A percentile compares a stretch with the other conserved stretches of the same genome.
Evolutionary conservation across 192 early-diverging fungal species (phyloP).

Genomic region (Coemansia sp.): DNA sequence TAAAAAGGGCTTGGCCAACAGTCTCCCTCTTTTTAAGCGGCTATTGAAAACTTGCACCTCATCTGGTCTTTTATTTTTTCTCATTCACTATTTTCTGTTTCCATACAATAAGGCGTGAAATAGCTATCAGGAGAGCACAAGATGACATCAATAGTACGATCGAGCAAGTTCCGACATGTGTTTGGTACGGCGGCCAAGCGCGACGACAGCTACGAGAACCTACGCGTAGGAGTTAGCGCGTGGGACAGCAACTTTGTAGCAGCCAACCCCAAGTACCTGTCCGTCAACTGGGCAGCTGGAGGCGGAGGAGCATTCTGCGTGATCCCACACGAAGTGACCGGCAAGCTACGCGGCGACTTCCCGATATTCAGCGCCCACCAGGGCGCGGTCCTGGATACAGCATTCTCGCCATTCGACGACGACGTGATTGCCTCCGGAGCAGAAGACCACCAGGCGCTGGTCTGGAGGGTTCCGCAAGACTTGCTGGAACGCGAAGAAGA

Average conservation of each 20-base stretch:
- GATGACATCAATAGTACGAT: slow-evolving; percentile 79
- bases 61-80: neutral
- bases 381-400: slow-evolving; percentile 94
- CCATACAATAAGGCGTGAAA: neutral
- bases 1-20: neutral
- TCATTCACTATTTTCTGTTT: neutral
- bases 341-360: slow-evolving; percentile 84
- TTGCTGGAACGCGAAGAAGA: slow-evolving; percentile 64
- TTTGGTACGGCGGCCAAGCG: slow-evolving; percentile 86
- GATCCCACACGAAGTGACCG: slow-evolving; percentile 64
- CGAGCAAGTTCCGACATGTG: slow-evolving; percentile 90
- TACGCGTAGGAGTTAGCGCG: slow-evolving; percentile 81
- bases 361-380: slow-evolving; percentile 93
- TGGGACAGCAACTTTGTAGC: slow-evolving; percentile 99
- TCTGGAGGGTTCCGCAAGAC: slow-evolving; percentile 91
- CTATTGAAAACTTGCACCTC: neutral
- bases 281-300: slow-evolving; percentile 77
- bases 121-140: neutral
- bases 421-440: slow-evolving; percentile 84
- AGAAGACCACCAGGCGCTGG: slow-evolving; percentile 89
- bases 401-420: slow-evolving; percentile 98
- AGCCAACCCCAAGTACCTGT: slow-evolving; percentile 83
- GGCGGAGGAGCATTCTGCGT: slow-evolving; percentile 97
- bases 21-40: slow-evolving; percentile 1
- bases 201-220: slow-evolving; percentile 92